A percentile compares a stretch with the other conserved stretches of the same genome.
Evolutionary conservation across 2,329 filamentous ascomycete genomes (phyloP).

Genomic region (Remersonia thermophila): DNA sequence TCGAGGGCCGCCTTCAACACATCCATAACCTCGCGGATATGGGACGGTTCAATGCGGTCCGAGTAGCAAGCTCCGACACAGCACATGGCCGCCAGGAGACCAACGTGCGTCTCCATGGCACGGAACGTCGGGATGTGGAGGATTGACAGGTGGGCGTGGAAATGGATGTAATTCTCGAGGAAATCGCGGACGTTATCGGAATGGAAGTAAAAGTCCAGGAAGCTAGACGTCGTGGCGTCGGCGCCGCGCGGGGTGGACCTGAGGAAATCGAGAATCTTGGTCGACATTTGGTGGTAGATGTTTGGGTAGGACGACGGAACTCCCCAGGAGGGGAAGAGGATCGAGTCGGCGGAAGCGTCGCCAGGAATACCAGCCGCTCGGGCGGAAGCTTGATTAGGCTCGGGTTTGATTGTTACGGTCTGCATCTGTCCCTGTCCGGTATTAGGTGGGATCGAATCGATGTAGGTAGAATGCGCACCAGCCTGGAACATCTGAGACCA

Average conservation of each 20-base stretch:
- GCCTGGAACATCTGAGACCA: slow-evolving; percentile 70
- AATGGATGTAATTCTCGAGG: slow-evolving; percentile 58
- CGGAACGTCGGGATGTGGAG: slow-evolving; percentile 62
- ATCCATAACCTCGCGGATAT: slow-evolving; percentile 58
- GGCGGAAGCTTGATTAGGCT: slow-evolving; percentile 43
- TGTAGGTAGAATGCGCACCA: slow-evolving; percentile 55
- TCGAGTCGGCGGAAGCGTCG: slow-evolving; percentile 31
- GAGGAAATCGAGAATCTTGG: slow-evolving; percentile 44
- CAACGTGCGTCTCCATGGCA: slow-evolving; percentile 51
- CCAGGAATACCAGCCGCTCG: slow-evolving; percentile 31
- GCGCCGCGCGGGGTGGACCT: slow-evolving; percentile 44
- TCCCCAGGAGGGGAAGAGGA: slow-evolving; percentile 39
- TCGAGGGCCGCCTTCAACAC: slow-evolving; percentile 47
- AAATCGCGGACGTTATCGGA: slow-evolving; percentile 59
- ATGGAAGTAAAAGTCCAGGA: slow-evolving; percentile 49
- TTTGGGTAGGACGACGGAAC: slow-evolving; percentile 33
- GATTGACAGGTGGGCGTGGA: slow-evolving; percentile 61
- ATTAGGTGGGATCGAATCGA: slow-evolving; percentile 52
- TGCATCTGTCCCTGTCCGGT: slow-evolving; percentile 47
- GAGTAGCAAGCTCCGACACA: slow-evolving; percentile 67
- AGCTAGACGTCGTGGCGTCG: slow-evolving; percentile 38
- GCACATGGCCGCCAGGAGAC: slow-evolving; percentile 56
- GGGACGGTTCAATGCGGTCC: slow-evolving; percentile 42
- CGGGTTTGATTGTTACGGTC: slow-evolving; percentile 54
- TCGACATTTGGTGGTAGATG: slow-evolving; percentile 41